Evolutionary conservation across 2,329 filamentous ascomycete genomes (phyloP), one percentile per base, ranked within the genome.

Genomic region (Fusarium sororula): DNA sequence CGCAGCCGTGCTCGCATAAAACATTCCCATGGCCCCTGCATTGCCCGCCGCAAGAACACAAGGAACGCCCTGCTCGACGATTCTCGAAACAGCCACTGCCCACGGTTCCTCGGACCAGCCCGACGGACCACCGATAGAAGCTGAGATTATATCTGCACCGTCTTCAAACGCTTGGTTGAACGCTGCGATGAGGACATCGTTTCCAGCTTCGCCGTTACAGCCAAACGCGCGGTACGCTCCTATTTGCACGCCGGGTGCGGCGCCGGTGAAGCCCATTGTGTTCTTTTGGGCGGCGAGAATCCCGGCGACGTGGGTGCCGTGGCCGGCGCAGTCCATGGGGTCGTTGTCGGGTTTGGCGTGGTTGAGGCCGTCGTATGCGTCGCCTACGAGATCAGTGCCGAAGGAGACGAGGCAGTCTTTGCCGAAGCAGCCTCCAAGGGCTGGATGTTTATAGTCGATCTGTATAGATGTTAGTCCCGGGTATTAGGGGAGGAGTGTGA

Each of bases 381-480:
- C 88, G 24, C 89, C 90, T 24, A 90, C 86, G 47, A 90, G 83
- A 70, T 91, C 89, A 41, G 83, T 83, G 24, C 91, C 90, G 66
- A 86, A 87, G 7, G 85, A 83, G 24, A 92, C 88, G 45, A 91
- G 82, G 73, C 87, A 91, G 18, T 85, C 88, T 3, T 83, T 76
- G 5, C 90, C 91, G 77, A 91, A 92, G 76, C 90, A 90, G 53
- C 89, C 90, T 22, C 91, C 91, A 1, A 93, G 85, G 35, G 89
- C 88, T 4, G 90, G 88, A 75, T 92, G 90, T 2, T 82, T 85
- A 77, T 91, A 92, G 77, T 92, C 90, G 54, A 91, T 82, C 86
- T 87, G 37, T 22, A 4, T 35, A 4, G 28, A 2, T 28, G 51
- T 74, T 20, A 74, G 66, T 14, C 28, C 7, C 20, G 1, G 4